Base-by-base conservation (phyloP, 768 basidiomycete species). In the Leccinum broughii region DNA sequence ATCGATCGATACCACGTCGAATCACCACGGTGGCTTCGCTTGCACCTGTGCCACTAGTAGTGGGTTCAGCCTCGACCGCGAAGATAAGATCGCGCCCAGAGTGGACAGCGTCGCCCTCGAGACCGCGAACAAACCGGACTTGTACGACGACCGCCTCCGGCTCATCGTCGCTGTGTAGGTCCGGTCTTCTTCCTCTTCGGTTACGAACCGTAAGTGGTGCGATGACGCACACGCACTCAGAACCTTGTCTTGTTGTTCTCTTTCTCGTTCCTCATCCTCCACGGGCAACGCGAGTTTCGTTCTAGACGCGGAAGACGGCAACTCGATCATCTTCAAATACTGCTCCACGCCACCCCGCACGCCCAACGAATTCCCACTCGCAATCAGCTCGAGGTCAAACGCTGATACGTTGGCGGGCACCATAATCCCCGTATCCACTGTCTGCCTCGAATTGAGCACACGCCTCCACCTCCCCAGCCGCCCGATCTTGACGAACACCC, bases 401-500 rank as follows among this genome's bases (percentile, higher is more conserved):
- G 87, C 85, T 2, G 88, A 87, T 2, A 86, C 81, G 60, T 83
- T 84, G 15, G 75, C 69, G 17, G 75, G 70, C 4, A 75, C 61
- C 1, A 72, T 68, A 11, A 76, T 70, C 7, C 74, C 75, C 20
- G 79, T 75, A 37, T 76, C 73, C 41, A 75, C 63, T 20, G 72
- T 65, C 24, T 72, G 70, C 6, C 80, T 72, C 37, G 77, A 74
- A 64, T 89, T 86, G 55, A 94, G 72, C 30, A 90, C 91, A 6
- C 93, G 85, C 67, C 83, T 90, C 90, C 93, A 90, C 10, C 89
- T 78, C 2, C 93, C 93, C 17, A 95, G 75, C 6, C 89, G 83
- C 5, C 93, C 91, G 24, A 24, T 41, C 26, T 26, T 26, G 26
- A 26, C 26, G 1, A 26, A 26, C 26, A 26, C 1, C 26, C 6